Percentiles rank a stretch among this genome's conserved stretches.
Conservation (phyloP, 139 green algal species). For the Chlorella ohadii region DNA sequence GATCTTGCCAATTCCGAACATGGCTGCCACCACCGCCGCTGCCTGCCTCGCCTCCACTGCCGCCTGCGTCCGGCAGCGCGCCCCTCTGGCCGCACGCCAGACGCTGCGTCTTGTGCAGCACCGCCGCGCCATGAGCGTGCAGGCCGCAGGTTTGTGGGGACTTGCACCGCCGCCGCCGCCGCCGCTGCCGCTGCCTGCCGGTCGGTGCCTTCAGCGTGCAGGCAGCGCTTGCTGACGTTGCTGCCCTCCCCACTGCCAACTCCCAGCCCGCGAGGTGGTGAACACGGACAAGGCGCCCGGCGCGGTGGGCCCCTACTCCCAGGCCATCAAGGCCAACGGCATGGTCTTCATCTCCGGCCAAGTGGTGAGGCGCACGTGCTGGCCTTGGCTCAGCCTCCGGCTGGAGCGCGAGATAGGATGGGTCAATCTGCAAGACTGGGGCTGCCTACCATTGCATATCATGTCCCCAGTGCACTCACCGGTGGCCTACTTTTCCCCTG, state of each 20-base stretch:
- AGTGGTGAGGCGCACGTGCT: slow-evolving; percentile 56
- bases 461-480: too few species aligned
- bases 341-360: slow-evolving; percentile 92
- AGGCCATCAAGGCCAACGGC: slow-evolving; percentile 84
- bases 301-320: slow-evolving; percentile 94
- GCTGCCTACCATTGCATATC: too few species aligned
- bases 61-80: not conserved
- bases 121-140: slow-evolving; percentile 14
- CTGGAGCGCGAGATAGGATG: too few species aligned
- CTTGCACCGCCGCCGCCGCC: not conserved
- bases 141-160: not conserved
- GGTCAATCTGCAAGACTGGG: too few species aligned
- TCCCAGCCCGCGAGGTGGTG: slow-evolving; percentile 54
- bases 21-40: not conserved
- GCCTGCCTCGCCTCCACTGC: not conserved
- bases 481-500: too few species aligned
- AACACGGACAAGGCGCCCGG: slow-evolving; percentile 84
- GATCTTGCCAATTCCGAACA: not conserved
- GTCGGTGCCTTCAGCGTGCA: not conserved
- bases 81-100: not conserved
- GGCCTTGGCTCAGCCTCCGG: too few species aligned
- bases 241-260: not conserved
- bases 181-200: not conserved
- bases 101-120: not conserved
- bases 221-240: too few species aligned